These are phyloP conservation scores for Neonectria coccinea DNA, from an alignment of 2,329 filamentous ascomycete species.

Conservation along the genomic window DNA sequence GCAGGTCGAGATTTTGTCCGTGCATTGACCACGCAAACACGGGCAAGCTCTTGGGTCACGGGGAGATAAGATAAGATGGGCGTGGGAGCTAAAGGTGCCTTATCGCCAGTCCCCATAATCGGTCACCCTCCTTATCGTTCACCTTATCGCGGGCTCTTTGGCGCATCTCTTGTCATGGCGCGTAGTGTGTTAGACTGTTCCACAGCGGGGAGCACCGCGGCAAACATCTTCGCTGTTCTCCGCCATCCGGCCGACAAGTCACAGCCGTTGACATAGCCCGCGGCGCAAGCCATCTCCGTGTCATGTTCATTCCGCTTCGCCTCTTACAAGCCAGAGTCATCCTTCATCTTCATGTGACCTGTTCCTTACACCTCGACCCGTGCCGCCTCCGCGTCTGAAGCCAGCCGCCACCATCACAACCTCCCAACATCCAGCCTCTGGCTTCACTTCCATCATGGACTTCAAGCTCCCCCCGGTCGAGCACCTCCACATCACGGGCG, in stretches of 20 bases:
- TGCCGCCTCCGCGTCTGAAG: background rate
- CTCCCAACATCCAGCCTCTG: background rate
- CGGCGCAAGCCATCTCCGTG: background rate
- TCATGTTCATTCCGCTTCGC: background rate
- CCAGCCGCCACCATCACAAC: conserved; percentile 7
- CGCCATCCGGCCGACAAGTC: conserved; percentile 35
- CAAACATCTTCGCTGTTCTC: conserved; percentile 40
- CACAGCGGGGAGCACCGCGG: conserved; percentile 42
- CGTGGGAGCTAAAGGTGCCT: background rate
- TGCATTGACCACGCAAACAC: conserved; percentile 46
- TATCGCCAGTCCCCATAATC: background rate
- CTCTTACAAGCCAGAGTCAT: conserved; percentile 7
- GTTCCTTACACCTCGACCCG: background rate
- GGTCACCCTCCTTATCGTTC: conserved; percentile 19
- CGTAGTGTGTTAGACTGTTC: conserved; percentile 13
- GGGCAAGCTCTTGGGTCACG: conserved; percentile 43
- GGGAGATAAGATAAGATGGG: conserved; percentile 45
- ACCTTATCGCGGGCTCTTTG: conserved; percentile 26
- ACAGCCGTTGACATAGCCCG: conserved; percentile 7
- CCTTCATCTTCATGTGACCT: background rate
- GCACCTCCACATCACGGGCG: conserved; percentile 66
- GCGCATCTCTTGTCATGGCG: background rate
- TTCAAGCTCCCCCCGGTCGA: conserved; percentile 66
- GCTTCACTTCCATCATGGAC: conserved; percentile 34
- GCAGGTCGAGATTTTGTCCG: conserved; percentile 47